Percentiles rank a stretch among this genome's conserved stretches.
Evolutionary conservation across 345 rosid species (phyloP).

Genomic region (Linum lewisii): DNA sequence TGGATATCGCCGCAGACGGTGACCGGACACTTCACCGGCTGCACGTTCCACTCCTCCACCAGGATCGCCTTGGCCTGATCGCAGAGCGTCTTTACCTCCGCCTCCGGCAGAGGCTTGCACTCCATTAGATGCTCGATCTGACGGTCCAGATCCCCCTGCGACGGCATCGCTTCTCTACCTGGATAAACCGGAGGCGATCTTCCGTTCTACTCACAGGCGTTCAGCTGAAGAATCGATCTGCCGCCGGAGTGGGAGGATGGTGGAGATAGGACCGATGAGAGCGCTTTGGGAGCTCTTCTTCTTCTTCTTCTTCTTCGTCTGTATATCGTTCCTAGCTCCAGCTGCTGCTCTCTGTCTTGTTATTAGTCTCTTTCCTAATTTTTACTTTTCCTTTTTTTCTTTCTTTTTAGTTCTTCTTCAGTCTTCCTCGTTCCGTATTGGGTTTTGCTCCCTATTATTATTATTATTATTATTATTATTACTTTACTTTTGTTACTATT

Average conservation of each 20-base stretch:
- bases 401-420: background rate
- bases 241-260: background rate
- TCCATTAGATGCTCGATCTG: slow-evolving; percentile 98
- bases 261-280: background rate
- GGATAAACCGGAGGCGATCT: slow-evolving; percentile 4
- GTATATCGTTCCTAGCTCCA: background rate
- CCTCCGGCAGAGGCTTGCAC: slow-evolving; percentile 84
- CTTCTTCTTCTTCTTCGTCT: background rate
- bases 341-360: slow-evolving; percentile 1
- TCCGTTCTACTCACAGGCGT: background rate
- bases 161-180: slow-evolving; percentile 43
- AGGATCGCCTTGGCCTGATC: slow-evolving; percentile 94
- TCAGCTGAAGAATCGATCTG: background rate
- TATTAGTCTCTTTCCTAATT: background rate
- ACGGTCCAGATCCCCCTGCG: slow-evolving; percentile 92
- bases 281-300: background rate
- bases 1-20: slow-evolving; percentile 99
- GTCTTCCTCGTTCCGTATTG: background rate
- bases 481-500: too few species aligned
- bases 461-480: background rate
- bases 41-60: slow-evolving; percentile 99
- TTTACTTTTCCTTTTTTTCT: background rate
- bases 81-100: slow-evolving; percentile 85
- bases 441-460: background rate
- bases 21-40: slow-evolving; percentile 98